Evolutionary conservation across 306 rosid genomes (phyloP), one percentile per base, ranked within the genome.

Genomic region (Corylus heterophylla): DNA sequence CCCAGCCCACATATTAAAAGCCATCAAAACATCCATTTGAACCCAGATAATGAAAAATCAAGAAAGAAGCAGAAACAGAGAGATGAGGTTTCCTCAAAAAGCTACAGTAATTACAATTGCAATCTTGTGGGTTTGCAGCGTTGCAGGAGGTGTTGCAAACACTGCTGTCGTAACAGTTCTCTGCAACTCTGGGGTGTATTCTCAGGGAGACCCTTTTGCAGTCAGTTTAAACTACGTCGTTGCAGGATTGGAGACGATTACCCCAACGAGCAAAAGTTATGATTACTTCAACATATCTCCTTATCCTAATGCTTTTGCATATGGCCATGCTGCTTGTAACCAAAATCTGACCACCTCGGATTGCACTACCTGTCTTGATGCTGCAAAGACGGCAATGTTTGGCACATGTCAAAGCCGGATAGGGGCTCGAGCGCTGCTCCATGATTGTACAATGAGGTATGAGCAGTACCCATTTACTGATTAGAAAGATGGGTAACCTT

Each of bases 401-500:
- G 77, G 11, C 13, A 49, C 81, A 0, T 91, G 98, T 78, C 88
- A 81, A 69, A 80, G 58, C 22, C 78, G 82, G 55, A 93, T 87
- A 20, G 93, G 95, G n/a, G 90, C 89, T 70, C 93, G 92, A 54
- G 87, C 86, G 0, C 74, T 84, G 82, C 89, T 89, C 52, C 81
- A 37, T 84, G 95, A 89, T 79, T 90, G 95, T 78, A 29, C 82
- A 14, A 80, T 90, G 64, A 85, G 95, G 91, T 90, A 91, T 20
- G 95, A 93, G 83, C 95, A 90, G 76, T 91, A 90, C 88, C 92
- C 97, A 20, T 90, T 93, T 84, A 85, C 86, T 20, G 82, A 91
- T 72, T 88, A 80, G 80, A 35, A 10, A 55, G 8, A 31, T 0
- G 66, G 73, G 48, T 35, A 63, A 14, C 13, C 68, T 31, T 31